Conservation (phyloP, 1,139 yeast species). For the Nakaseomyces nivariensis region DNA sequence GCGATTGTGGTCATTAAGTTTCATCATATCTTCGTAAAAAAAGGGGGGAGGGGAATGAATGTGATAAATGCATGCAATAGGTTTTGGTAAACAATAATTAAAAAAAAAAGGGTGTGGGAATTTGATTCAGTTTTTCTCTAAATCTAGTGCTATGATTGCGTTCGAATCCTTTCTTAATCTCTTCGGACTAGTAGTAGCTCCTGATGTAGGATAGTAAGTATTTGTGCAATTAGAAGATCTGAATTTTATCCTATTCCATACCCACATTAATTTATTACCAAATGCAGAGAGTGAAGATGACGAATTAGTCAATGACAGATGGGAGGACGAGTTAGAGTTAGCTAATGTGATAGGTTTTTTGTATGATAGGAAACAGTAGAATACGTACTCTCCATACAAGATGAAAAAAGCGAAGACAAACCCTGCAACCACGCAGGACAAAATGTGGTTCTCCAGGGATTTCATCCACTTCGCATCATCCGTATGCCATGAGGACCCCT, state of each 20-base stretch:
- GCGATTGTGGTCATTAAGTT: too few relatives aligned
- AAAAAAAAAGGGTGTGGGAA: too few relatives aligned
- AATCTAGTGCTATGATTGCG: slow-evolving; percentile 9
- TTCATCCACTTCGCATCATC: slow-evolving; percentile 75
- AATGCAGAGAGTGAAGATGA: neutral
- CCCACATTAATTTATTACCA: neutral
- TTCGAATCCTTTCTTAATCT: slow-evolving; percentile 20
- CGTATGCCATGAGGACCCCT: slow-evolving; percentile 84
- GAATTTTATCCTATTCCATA: slow-evolving; percentile 1
- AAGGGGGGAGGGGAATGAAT: too few relatives aligned
- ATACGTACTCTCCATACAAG: slow-evolving; percentile 52
- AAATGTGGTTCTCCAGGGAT: slow-evolving; percentile 58
- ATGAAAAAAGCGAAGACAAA: slow-evolving; percentile 48
- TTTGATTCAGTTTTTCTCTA: slow-evolving; percentile 9
- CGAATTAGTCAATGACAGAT: neutral
- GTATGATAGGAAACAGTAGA: slow-evolving; percentile 37
- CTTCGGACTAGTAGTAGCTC: slow-evolving; percentile 6
- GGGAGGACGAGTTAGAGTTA: neutral
- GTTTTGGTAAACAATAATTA: too few relatives aligned
- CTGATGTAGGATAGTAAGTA: slow-evolving; percentile 1
- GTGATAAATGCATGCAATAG: too few relatives aligned
- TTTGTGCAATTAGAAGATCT: slow-evolving; percentile 2
- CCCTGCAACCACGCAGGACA: slow-evolving; percentile 59
- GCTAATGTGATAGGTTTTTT: slow-evolving; percentile 3
- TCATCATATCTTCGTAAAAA: too few relatives aligned